Conservation (phyloP, 2,329 filamentous ascomycete genomes). For the Pyrenophora seminiperda region DNA sequence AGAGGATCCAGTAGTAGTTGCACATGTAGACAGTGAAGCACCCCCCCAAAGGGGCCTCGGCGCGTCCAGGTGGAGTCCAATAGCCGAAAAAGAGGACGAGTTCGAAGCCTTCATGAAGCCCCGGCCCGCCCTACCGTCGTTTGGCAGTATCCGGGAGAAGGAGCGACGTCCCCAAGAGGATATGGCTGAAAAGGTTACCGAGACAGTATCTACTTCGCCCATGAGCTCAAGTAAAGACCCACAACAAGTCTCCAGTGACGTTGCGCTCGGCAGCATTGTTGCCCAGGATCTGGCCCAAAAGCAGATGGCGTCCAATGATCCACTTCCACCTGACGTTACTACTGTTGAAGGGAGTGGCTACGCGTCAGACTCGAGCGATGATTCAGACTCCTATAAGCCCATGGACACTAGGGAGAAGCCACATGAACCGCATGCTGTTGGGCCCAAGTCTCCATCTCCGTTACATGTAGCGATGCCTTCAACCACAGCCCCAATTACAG, state of each 20-base stretch:
- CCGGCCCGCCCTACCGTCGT: constrained; percentile 73
- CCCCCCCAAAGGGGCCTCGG: constrained; percentile 29
- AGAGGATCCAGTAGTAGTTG: constrained; percentile 63
- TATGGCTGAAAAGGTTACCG: constrained; percentile 59
- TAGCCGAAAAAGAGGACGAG: constrained; percentile 61
- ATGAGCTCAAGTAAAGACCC: constrained; percentile 42
- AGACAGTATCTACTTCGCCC: constrained; percentile 46
- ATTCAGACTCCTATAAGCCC: constrained; percentile 17
- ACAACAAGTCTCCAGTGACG: constrained; percentile 64
- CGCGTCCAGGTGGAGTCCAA: constrained; percentile 53
- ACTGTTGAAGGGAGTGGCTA: constrained; percentile 70
- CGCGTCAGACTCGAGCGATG: constrained; percentile 61
- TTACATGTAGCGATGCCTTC: constrained; percentile 20
- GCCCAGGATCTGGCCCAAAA: constrained; percentile 60
- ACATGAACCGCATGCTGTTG: constrained; percentile 21
- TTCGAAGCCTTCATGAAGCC: constrained; percentile 71
- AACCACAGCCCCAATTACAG: constrained; percentile 10
- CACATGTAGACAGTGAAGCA: constrained; percentile 29
- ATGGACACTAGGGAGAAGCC: constrained; percentile 13
- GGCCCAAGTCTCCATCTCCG: constrained; percentile 39
- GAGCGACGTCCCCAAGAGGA: constrained; percentile 57
- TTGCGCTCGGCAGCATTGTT: constrained; percentile 62
- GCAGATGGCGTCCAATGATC: constrained; percentile 55
- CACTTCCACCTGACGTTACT: constrained; percentile 72
- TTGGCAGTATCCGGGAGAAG: constrained; percentile 73